These are phyloP conservation scores for Beauveria medogensis DNA, from an alignment of 2,329 filamentous ascomycete species.

Conservation along the genomic window DNA sequence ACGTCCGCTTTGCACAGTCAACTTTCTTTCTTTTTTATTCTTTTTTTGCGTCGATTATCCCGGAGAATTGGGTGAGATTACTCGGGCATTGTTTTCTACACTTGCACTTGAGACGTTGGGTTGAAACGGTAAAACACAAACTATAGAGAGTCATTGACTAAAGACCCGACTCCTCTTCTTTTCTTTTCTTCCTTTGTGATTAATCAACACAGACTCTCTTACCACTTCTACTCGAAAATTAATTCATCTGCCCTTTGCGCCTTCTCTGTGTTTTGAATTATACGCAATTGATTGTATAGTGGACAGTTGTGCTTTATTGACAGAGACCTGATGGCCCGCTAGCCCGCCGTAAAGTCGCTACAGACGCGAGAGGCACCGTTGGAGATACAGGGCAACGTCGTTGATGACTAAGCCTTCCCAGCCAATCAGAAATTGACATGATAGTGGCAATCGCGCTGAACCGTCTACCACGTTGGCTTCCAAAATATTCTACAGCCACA, in stretches of 20 bases:
- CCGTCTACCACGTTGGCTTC: not conserved
- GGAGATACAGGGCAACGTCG: not conserved
- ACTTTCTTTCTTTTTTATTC: not conserved
- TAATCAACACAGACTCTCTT: no score
- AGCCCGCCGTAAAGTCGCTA: not conserved
- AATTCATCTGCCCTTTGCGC: not conserved
- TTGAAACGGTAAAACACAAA: no score
- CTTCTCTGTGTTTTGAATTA: no score
- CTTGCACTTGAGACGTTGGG: no score
- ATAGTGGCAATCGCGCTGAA: not conserved
- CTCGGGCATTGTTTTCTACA: no score
- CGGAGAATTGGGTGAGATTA: no score
- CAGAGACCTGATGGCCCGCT: not conserved
- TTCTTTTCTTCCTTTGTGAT: no score
- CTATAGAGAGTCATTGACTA: no score
- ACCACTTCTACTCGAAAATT: no score
- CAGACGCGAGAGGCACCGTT: no score
- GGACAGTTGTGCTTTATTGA: not conserved
- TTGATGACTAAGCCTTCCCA: not conserved
- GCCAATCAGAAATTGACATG: slow-evolving; percentile 7
- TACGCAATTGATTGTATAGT: not conserved
- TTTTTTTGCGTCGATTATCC: not conserved
- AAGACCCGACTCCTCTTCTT: not conserved
- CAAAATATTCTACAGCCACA: slow-evolving; percentile 6
- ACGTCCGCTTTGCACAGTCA: not conserved